A percentile compares a stretch with the other conserved stretches of the same genome.
These are phyloP conservation scores for Botrytis aclada DNA, from an alignment of 2,329 filamentous ascomycete genomes.

Conservation along the genomic window DNA sequence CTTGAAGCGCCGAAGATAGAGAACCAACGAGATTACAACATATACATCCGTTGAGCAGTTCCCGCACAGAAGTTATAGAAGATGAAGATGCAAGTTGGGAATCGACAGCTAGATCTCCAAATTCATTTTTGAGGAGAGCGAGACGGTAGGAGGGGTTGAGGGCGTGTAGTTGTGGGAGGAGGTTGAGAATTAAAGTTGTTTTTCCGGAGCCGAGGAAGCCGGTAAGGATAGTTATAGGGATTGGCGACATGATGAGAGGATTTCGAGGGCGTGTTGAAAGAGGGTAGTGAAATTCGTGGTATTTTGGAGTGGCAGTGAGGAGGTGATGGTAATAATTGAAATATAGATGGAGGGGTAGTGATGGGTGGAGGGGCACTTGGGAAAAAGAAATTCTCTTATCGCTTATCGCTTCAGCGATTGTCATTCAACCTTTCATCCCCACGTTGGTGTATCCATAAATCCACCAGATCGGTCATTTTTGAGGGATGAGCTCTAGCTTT, in stretches of 20 bases:
- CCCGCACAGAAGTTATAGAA: conserved; percentile 84
- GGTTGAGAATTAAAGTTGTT: conserved; percentile 91
- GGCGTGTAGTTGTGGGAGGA: conserved; percentile 83
- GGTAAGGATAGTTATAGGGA: conserved; percentile 91
- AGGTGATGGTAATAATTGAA: not conserved
- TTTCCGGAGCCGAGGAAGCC: conserved; percentile 96
- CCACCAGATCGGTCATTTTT: not conserved
- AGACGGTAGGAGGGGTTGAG: conserved; percentile 74
- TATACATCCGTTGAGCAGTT: conserved; percentile 95
- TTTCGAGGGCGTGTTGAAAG: not conserved
- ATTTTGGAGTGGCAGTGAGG: not conserved
- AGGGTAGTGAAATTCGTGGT: not conserved
- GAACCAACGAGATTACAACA: conserved; percentile 98
- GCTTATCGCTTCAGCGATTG: not conserved
- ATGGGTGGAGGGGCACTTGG: conserved; percentile 7
- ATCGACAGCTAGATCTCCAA: conserved; percentile 91
- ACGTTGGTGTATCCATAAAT: not conserved
- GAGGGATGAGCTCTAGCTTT: not conserved
- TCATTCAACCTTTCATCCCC: not conserved
- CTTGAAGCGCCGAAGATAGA: conserved; percentile 72
- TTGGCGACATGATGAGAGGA: conserved; percentile 45
- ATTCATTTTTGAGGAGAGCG: conserved; percentile 96
- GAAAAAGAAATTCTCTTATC: conserved; percentile 15
- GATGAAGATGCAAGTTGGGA: conserved; percentile 81
- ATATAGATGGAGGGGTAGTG: not conserved